Percentiles rank a stretch among this genome's conserved stretches.
phyloP scores from a whole-genome alignment of 2,329 filamentous ascomycete species.

The Colletotrichum sp. region DNA sequence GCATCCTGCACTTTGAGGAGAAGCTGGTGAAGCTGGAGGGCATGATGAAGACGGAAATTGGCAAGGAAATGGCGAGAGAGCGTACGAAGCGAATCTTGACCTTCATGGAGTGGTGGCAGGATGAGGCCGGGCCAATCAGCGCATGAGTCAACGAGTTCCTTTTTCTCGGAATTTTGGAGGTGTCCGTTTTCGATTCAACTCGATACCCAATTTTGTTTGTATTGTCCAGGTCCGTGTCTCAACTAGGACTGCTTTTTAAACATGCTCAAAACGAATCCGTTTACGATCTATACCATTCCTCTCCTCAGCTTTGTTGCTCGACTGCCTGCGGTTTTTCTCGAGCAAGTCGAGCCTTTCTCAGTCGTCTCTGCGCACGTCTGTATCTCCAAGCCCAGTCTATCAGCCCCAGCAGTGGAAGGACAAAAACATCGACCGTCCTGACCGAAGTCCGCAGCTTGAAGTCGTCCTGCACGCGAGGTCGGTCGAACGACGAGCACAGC shows the following conservation, averaged over 20 bases:
- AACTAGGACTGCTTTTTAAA: not conserved
- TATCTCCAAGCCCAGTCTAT: constrained; percentile 18
- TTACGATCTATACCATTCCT: not conserved
- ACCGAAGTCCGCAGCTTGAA: constrained; percentile 9
- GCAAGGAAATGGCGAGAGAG: constrained; percentile 56
- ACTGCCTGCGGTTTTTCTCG: not conserved
- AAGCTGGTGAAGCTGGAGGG: constrained; percentile 72
- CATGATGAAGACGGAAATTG: constrained; percentile 69
- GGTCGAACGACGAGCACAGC: constrained; percentile 8
- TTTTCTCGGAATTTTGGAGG: not conserved
- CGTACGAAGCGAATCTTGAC: constrained; percentile 56
- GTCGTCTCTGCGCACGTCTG: not conserved
- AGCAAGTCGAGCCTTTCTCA: not conserved
- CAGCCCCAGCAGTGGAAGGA: constrained; percentile 4
- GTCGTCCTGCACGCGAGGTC: constrained; percentile 8
- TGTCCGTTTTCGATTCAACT: constrained; percentile 15
- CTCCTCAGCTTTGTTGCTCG: not conserved
- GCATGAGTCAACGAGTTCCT: not conserved
- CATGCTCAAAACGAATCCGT: not conserved
- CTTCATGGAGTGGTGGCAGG: constrained; percentile 64
- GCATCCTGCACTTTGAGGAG: constrained; percentile 77
- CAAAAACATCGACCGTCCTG: constrained; percentile 8
- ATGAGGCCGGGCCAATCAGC: constrained; percentile 42
- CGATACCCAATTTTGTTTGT: constrained; percentile 8
- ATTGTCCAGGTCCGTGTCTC: not conserved